Base-by-base conservation (phyloP, 306 rosid genomes). In the Vachellia pachyceras region DNA sequence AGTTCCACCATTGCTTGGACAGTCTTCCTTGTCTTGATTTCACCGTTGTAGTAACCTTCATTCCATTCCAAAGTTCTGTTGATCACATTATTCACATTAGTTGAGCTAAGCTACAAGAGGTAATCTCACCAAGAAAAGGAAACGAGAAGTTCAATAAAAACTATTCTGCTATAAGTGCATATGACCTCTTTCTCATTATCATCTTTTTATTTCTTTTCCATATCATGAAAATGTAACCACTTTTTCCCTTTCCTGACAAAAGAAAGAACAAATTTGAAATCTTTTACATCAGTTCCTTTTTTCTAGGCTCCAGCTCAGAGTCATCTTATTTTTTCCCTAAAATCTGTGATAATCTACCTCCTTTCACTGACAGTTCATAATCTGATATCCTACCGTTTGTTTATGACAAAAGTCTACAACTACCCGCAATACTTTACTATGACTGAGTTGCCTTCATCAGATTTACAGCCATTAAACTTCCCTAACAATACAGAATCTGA, bases 41-140 rank as follows among this genome's bases (percentile, higher is more conserved):
- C 92, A 40, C 94, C 98, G 85, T 94, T 94, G 47, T 92, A 94
- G 85, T 92, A 94, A 1, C 95, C 98, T 76, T 92, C 97, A 50
- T 86, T 60, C 98, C 98, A 94, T 81, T 92, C 95, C 84, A 94
- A 85, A 10, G 81, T 90, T 76, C 98, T 94, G 60, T 66, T 82
- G 74, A 73, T 64, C 79, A 72, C 87, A 85, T 29, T 0, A 29
- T 74, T 68, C 69, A 54, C 65, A 70, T 50, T 49, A 49, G 33
- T 44, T 52, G 25, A 8, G 82, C 63, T 71, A 41, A 47, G 45
- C 13, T 65, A 49, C 3, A 20, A 5, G 49, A 33, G 22, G 7
- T 66, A 4, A 25, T n/a, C 60, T 60, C 67, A 60, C 23, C 54
- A 4, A 73, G 3, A 35, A 73, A 52, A 52, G n/a, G 20, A 36